Evolutionary conservation across 345 rosid genomes (phyloP).

Genomic region (Hypericum perforatum): DNA sequence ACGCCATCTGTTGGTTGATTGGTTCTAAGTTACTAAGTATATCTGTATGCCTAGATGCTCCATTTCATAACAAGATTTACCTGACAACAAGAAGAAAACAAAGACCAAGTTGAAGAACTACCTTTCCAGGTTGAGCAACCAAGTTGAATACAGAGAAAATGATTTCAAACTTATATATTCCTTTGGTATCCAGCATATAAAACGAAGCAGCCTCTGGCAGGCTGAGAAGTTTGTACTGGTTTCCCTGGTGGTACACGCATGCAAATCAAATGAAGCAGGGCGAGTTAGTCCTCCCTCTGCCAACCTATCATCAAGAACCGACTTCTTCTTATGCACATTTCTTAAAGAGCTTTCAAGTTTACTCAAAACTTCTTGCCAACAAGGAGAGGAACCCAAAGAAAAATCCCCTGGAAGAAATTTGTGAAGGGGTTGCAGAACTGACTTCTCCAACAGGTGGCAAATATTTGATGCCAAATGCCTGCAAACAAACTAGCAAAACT

Average conservation of each 20-base stretch:
- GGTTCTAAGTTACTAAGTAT: no score
- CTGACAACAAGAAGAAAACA: no score
- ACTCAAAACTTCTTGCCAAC: constrained; percentile 52
- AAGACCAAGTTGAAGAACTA: constrained; percentile 17
- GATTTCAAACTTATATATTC: constrained; percentile 49
- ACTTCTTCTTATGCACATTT: constrained; percentile 17
- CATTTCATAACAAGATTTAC: no score
- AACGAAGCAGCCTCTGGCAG: constrained; percentile 52
- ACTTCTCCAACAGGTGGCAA: constrained; percentile 43
- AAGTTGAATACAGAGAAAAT: constrained; percentile 37
- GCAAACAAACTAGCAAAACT: constrained; percentile 65
- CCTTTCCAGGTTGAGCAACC: constrained; percentile 70
- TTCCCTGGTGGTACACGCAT: constrained; percentile 5
- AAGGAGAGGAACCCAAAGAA: constrained; percentile 33
- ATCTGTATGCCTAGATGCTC: no score
- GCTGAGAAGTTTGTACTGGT: constrained; percentile 28
- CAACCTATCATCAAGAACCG: constrained; percentile 1
- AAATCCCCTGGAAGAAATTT: constrained; percentile 23
- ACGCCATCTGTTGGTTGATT: no score
- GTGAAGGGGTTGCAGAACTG: constrained; percentile 23
- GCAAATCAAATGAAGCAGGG: constrained; percentile 10
- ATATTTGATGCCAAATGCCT: constrained; percentile 65
- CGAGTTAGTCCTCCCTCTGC: constrained; percentile 13
- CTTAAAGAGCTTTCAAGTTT: constrained; percentile 34
- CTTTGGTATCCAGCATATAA: constrained; percentile 73